Percentiles rank a stretch among this genome's conserved stretches.
Conservation (phyloP, 2,329 filamentous ascomycete species). For the Dactylellina parvicollis region DNA sequence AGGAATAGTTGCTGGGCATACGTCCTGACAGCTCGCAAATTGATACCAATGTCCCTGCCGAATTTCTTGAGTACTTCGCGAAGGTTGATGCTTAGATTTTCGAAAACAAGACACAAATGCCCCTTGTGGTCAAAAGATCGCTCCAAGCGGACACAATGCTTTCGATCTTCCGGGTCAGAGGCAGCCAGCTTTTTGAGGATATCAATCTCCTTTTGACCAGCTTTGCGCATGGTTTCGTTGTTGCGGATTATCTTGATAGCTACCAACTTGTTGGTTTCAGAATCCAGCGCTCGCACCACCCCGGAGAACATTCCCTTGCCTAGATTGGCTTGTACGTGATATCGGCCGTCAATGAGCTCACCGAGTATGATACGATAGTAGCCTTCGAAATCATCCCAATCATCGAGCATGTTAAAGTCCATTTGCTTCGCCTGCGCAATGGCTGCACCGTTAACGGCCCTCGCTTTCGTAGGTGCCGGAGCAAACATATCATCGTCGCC, state of each 20-base stretch:
- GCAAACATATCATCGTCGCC: constrained; percentile 73
- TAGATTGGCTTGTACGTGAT: constrained; percentile 85
- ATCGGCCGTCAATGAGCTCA: constrained; percentile 87
- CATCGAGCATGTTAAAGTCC: constrained; percentile 82
- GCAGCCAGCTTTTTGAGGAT: constrained; percentile 88
- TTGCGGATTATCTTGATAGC: constrained; percentile 98
- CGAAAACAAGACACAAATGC: constrained; percentile 96
- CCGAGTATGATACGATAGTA: constrained; percentile 96
- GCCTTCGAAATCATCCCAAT: constrained; percentile 91
- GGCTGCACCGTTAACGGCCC: constrained; percentile 64
- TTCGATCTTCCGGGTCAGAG: constrained; percentile 86
- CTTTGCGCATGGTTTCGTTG: constrained; percentile 92
- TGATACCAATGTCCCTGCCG: constrained; percentile 91
- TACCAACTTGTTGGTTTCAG: constrained; percentile 77
- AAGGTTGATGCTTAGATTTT: constrained; percentile 89
- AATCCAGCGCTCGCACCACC: constrained; percentile 87
- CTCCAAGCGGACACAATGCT: constrained; percentile 88
- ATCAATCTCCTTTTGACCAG: constrained; percentile 91
- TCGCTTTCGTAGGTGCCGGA: constrained; percentile 63
- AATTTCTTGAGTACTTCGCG: constrained; percentile 96
- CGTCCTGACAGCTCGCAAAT: constrained; percentile 82
- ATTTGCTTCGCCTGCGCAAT: constrained; percentile 68
- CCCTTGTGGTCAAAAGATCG: constrained; percentile 91
- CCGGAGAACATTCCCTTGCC: constrained; percentile 97
- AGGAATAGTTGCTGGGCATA: constrained; percentile 96